Base-by-base conservation (phyloP, 805 yeast species). In the Kluyveromyces starmeri region DNA sequence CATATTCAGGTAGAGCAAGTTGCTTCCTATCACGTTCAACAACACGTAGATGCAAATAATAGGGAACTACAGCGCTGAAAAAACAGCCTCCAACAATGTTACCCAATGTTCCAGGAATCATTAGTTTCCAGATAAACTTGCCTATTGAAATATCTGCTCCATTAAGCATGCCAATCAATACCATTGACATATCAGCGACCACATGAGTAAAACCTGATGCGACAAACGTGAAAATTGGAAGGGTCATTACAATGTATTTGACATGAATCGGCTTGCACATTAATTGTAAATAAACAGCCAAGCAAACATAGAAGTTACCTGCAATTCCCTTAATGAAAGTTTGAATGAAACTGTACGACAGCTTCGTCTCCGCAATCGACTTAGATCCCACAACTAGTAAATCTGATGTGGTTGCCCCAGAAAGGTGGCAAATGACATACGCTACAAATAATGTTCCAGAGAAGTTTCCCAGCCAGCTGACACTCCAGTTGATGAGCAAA, bases 241-340 rank as follows among this genome's bases (percentile, higher is more conserved):
- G 51, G 11, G 65, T 48, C 62, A 83, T 70, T 62, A 79, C 58
- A 5, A 78, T 30, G 19, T 78, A 64, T 46, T 79, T 81, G 22
- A 83, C 94, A 50, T 83, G 94, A 7, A 78, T 50, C 0, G 94
- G 94, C 49, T 78, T 80, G 5, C 81, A 82, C 76, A 83, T 71
- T 26, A 83, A 60, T 50, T 83, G 94, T 30, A 83, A 58, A 56
- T 80, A 83, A 7, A 82, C 75, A 2, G 86, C 94, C 19, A 83
- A 58, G 36, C 79, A 72, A 17, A 83, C 94, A 46, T 67, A 78
- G 50, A 82, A 83, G 55, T 83, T 83, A 20, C 92, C 86, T 1
- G 81, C 85, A 23, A 80, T 67, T 7, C 74, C 83, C 47, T 73
- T 78, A n/a, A 83, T 42, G 32, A 83, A 67, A 1, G 79, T 78